Evolutionary conservation across 495 filamentous ascomycete genomes (phyloP), one percentile per base, ranked within the genome.

Genomic region (Aspergillus avenaceus): DNA sequence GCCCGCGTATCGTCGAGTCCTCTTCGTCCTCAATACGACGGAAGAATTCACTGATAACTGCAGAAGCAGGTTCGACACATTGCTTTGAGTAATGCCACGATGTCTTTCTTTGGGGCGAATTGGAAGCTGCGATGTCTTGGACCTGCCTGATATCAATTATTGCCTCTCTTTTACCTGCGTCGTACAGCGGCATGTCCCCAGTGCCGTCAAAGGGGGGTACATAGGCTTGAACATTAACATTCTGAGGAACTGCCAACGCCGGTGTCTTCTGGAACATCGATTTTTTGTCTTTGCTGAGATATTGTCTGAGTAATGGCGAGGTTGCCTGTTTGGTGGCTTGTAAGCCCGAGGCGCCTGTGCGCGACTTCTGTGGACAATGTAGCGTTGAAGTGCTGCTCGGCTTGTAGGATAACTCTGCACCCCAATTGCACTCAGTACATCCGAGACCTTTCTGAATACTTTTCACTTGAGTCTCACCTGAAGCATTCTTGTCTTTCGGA

Each of bases 171-270:
- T 38, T 14, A 18, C 34, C 11, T 38, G 4, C 21, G 16, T 38
- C 34, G 12, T 38, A 8, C 11, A 3, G 31, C 21, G 56, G 36
- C 12, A 19, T 22, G 19, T 60, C 62, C 8, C 50, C 59, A 2
- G 46, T 46, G 18, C 62, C 61, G 26, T 65, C 64, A 28, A 58
- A 60, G 21, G 51, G 55, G 44, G 62, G 64, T 9, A 68, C 49
- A 31, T 56, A 59, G 1, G 57, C 66, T 41, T 66, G 63, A 12
- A 58, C 67, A 49, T 69, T 63, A 32, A 66, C 61, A 31, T 56
- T 62, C 13, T 60, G 63, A 13, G 60, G 53, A 18, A 61, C 47
- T 12, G 60, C 55, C 12, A 57, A 36, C 13, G 63, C 57, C 1
- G 50, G 48, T n/a, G 55, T 52, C 46, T 65, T 62, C 25, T 58